A percentile compares a stretch with the other conserved stretches of the same genome.
Conservation (phyloP, 169 alveolate genomes). For the Babesia ovis region DNA sequence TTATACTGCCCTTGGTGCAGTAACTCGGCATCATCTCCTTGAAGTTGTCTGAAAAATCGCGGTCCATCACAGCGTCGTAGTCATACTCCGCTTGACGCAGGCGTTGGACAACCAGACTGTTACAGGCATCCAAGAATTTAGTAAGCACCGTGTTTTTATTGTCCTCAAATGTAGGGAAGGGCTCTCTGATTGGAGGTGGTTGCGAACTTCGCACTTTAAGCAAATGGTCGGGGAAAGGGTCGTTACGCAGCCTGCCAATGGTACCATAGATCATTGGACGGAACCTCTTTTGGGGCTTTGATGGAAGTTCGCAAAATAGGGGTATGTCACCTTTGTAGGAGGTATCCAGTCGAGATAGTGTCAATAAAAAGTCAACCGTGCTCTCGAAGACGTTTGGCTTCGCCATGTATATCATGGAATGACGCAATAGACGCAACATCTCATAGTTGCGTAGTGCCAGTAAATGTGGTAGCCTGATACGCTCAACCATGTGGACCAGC, state of each 20-base stretch:
- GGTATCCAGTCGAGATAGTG: slow-evolving; percentile 40
- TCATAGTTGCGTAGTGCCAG: slow-evolving; percentile 59
- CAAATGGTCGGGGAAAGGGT: slow-evolving; percentile 61
- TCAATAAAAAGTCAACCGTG: slow-evolving; percentile 49
- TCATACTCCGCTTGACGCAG: slow-evolving; percentile 25
- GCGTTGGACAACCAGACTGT: neutral
- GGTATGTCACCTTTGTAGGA: slow-evolving; percentile 6
- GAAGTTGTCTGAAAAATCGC: slow-evolving; percentile 59
- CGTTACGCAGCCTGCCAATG: slow-evolving; percentile 44
- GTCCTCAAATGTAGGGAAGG: slow-evolving; percentile 28
- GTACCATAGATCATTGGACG: slow-evolving; percentile 58
- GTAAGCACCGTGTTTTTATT: slow-evolving; percentile 25
- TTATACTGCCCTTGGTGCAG: slow-evolving; percentile 61
- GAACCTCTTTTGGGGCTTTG: slow-evolving; percentile 37
- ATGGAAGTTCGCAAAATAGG: slow-evolving; percentile 14
- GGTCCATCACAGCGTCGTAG: slow-evolving; percentile 59
- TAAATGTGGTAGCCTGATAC: slow-evolving; percentile 45
- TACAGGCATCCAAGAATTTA: slow-evolving; percentile 30
- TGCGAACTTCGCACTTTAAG: slow-evolving; percentile 41
- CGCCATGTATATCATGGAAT: slow-evolving; percentile 53
- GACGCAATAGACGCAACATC: slow-evolving; percentile 53
- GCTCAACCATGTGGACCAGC: slow-evolving; percentile 53
- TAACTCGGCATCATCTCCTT: slow-evolving; percentile 35
- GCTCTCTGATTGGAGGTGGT: slow-evolving; percentile 50
- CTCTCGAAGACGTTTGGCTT: slow-evolving; percentile 65